Conservation (phyloP, 2,329 filamentous ascomycete species). For the Xylariaceae sp. region DNA sequence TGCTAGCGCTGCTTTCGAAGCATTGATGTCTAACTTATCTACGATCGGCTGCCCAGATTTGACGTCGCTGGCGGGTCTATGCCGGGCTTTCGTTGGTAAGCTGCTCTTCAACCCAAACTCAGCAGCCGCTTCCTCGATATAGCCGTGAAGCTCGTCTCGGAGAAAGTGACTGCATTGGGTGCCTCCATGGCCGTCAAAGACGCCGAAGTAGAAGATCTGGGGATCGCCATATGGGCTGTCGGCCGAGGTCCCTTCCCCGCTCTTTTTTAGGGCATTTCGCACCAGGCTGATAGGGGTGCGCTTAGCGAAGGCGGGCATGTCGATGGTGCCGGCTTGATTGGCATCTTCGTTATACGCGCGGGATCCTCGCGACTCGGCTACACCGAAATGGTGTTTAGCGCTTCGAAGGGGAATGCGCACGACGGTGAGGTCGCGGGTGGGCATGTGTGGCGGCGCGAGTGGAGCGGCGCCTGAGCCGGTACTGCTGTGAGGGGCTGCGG, state of each 20-base stretch:
- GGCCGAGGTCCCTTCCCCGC: constrained; percentile 60
- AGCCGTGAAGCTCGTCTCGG: constrained; percentile 76
- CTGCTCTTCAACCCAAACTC: constrained; percentile 76
- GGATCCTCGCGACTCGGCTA: constrained; percentile 70
- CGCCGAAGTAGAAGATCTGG: constrained; percentile 94
- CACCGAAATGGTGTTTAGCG: constrained; percentile 95
- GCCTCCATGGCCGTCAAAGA: constrained; percentile 95
- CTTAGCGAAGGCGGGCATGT: constrained; percentile 88
- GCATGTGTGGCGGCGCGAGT: constrained; percentile 54
- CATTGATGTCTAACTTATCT: constrained; percentile 44
- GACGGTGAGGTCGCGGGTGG: constrained; percentile 76
- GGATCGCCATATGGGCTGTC: constrained; percentile 81
- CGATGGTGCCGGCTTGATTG: constrained; percentile 88
- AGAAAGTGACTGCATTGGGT: constrained; percentile 83
- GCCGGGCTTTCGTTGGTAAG: constrained; percentile 42
- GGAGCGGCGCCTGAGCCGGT: constrained; percentile 49
- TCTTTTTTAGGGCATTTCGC: constrained; percentile 40
- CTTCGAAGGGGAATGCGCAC: constrained; percentile 90
- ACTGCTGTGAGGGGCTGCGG: constrained; percentile 73
- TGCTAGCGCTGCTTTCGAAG: constrained; percentile 39
- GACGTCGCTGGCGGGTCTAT: neutral
- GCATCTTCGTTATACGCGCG: constrained; percentile 90
- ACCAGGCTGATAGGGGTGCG: constrained; percentile 62
- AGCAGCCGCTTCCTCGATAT: constrained; percentile 75
- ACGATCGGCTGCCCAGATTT: constrained; percentile 13